Base-by-base conservation (phyloP, 192 early-diverging fungal species). In the Coemansia sp. region DNA sequence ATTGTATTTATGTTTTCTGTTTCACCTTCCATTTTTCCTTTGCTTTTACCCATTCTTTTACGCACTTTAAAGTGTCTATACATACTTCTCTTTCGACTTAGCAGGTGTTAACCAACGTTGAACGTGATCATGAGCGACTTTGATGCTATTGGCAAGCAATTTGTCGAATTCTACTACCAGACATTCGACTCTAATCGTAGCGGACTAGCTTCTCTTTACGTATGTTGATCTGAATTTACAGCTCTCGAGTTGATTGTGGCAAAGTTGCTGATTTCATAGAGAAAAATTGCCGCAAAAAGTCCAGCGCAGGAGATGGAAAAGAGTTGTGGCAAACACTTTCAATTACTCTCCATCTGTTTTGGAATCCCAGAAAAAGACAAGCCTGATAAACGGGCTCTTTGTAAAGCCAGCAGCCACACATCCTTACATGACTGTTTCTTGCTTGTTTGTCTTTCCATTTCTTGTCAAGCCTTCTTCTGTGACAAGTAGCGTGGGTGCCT, bases 121-220 rank as follows among this genome's bases (percentile, higher is more conserved):
- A 6, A 45, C 18, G 43, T 18, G 23, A 65, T 47, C 9, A 74
- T 70, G 65, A 61, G 53, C 56, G 63, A 66, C 56, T 54, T 71
- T 65, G 62, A 62, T 49, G 67, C 61, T 9, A 71, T 89, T 79
- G 93, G 89, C 32, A 86, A 89, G 67, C 75, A 86, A 74, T 97
- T 98, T 82, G 83, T 84, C 59, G 83, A 90, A 4, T 98, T 75
- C 76, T 98, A 98, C 87, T 98, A 98, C 84, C 56, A 85, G 61
- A 87, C 88, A 13, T 98, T 98, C 77, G 94, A 94, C 76, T 15
- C 65, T 26, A 83, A 92, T 81, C 89, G 95, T 59, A 60, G 64
- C 5, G 67, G 67, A 0, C 86, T 98, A 44, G 75, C 66, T 13
- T 66, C 86, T 41, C 88, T 98, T 65, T 98, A 97, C 80, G 94